Evolutionary conservation across 1,139 yeast genomes (phyloP).

Genomic region (Saccharomycopsis crataegensis): DNA sequence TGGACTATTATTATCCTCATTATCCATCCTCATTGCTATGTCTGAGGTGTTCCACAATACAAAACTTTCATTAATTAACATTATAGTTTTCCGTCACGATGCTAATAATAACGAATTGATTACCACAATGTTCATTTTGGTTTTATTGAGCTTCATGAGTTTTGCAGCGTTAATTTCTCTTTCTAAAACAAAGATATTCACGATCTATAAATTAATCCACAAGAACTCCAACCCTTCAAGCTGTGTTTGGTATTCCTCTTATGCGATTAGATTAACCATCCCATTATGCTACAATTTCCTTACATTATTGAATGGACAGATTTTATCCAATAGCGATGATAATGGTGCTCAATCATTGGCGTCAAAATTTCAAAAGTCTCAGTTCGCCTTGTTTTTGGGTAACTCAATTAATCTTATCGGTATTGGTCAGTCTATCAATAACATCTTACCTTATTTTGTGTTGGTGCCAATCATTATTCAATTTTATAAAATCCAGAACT

Average conservation of each 20-base stretch:
- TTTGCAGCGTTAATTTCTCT: slow-evolving; percentile 57
- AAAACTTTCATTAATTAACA: slow-evolving; percentile 50
- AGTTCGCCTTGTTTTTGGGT: slow-evolving; percentile 59
- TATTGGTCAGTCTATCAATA: slow-evolving; percentile 63
- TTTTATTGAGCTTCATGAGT: slow-evolving; percentile 60
- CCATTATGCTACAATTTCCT: slow-evolving; percentile 77
- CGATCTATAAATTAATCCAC: slow-evolving; percentile 66
- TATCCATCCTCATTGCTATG: slow-evolving; percentile 54
- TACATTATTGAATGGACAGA: slow-evolving; percentile 48
- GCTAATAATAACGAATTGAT: slow-evolving; percentile 24
- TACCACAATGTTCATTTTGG: slow-evolving; percentile 32
- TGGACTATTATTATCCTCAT: slow-evolving; percentile 33
- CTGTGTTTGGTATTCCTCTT: slow-evolving; percentile 70
- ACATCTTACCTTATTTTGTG: slow-evolving; percentile 67
- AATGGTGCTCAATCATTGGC: background rate
- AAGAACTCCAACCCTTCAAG: slow-evolving; percentile 68
- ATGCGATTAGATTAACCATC: slow-evolving; percentile 73
- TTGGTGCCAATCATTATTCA: slow-evolving; percentile 61
- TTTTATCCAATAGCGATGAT: slow-evolving; percentile 29
- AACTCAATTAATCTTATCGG: slow-evolving; percentile 69
- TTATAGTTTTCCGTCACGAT: slow-evolving; percentile 22
- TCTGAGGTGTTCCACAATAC: slow-evolving; percentile 76
- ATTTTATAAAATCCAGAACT: slow-evolving; percentile 30
- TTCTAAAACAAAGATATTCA: slow-evolving; percentile 62
- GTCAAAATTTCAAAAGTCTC: slow-evolving; percentile 23